Percentiles rank a stretch among this genome's conserved stretches.
Conservation (phyloP, 2,329 filamentous ascomycete genomes). For the Hymenoscyphus fructigenus region DNA sequence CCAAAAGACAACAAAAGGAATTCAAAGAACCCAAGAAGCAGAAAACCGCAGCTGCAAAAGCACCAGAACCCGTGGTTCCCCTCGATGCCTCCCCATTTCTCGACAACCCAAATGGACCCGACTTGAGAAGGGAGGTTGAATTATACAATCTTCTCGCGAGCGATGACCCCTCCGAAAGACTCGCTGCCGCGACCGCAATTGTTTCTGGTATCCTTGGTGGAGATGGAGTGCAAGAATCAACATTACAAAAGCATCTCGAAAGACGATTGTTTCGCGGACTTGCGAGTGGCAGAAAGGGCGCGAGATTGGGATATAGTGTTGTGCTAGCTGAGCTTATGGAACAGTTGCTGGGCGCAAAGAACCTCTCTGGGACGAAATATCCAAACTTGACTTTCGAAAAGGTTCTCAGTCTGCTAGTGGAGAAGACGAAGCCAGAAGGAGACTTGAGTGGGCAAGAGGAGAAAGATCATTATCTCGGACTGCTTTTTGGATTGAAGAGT, state of each 20-base stretch:
- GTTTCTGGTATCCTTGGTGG: constrained; percentile 54
- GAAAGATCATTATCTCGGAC: constrained; percentile 80
- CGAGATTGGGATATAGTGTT: constrained; percentile 84
- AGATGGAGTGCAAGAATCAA: constrained; percentile 50
- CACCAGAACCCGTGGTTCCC: constrained; percentile 13
- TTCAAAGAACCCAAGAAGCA: constrained; percentile 28
- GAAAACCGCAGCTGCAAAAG: constrained; percentile 17
- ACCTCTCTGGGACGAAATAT: constrained; percentile 48
- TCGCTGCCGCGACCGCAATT: constrained; percentile 58
- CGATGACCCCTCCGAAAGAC: constrained; percentile 55
- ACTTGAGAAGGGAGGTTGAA: constrained; percentile 56
- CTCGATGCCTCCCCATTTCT: constrained; percentile 45
- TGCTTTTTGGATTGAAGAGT: constrained; percentile 83
- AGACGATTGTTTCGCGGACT: constrained; percentile 80
- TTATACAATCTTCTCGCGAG: constrained; percentile 63
- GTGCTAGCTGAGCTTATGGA: constrained; percentile 79
- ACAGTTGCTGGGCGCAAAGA: constrained; percentile 61
- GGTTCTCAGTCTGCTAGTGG: constrained; percentile 51
- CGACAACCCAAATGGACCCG: constrained; percentile 51
- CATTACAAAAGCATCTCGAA: constrained; percentile 58
- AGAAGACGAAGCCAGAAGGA: constrained; percentile 55
- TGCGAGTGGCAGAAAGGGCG: constrained; percentile 85
- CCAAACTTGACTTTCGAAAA: constrained; percentile 57
- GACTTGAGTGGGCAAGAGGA: constrained; percentile 70
- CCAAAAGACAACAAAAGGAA: constrained; percentile 30